Evolutionary conservation across 345 rosid genomes (phyloP), one percentile per base, ranked within the genome.

Genomic region (Arabidopsis suecica): DNA sequence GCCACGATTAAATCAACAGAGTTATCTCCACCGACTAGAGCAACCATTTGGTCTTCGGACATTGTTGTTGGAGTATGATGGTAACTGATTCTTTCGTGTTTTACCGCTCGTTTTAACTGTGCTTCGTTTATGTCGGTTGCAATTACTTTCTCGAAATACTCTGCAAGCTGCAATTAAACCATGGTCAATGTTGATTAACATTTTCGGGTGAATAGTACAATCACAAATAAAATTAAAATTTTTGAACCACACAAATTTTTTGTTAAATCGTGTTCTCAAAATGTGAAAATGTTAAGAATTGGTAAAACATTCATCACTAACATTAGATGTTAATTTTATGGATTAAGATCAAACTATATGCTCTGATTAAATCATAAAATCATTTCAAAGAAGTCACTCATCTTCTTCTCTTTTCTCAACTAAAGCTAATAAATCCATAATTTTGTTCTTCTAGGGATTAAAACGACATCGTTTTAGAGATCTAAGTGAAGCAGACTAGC

Each of bases 111-210:
- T 61, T 87, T 80, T 14, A 89, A 69, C 40, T 85, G 91, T 3
- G 82, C 83, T 58, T 83, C 86, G 71, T 89, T 91, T 41, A 82
- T 49, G 47, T 91, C 91, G 0, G 87, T 88, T 5, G 87, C 91
- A 10, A 84, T 74, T 23, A 91, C 92, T 60, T 74, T 75, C 41
- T 83, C 85, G 25, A 88, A 89, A 59, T 86, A 83, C 80, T 86
- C 83, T 1, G 89, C 89, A 16, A 87, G 81, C 94, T 89, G 78
- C 22, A n/a, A 59, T 33, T 13, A 38, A 42, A 36, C 40, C 30
- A 48, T 8, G 5, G 2, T 4, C 7, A 7, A 28, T 28, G 30
- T 28, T 55, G 14, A 69, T 0, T 44, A 61, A 13, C 59, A 28
- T 13, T 13, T 28, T 28, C 1, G 30, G 30, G 30, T 28, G 30